A percentile compares a stretch with the other conserved stretches of the same genome.
Conservation (phyloP, 2,329 filamentous ascomycete genomes). For the Dothistroma septosporum region DNA sequence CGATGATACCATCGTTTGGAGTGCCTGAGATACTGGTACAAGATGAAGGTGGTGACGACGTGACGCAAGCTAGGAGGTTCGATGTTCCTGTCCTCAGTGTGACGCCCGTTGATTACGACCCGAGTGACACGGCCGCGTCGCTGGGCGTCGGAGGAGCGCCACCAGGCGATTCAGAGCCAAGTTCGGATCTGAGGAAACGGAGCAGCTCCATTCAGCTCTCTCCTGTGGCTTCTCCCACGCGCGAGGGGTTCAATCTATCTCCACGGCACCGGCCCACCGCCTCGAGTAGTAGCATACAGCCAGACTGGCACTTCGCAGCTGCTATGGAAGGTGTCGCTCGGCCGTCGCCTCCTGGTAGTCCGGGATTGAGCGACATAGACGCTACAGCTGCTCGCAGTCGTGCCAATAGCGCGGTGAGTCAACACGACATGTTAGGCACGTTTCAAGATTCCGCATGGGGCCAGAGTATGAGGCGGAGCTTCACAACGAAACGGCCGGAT, state of each 20-base stretch:
- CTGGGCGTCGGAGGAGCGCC: constrained; percentile 22
- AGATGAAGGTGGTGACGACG: constrained; percentile 58
- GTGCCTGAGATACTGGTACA: constrained; percentile 90
- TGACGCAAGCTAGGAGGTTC: constrained; percentile 32
- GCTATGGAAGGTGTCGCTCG: constrained; percentile 38
- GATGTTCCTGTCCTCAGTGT: constrained; percentile 32
- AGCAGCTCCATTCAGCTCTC: constrained; percentile 33
- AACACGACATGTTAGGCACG: constrained; percentile 74
- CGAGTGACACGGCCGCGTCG: constrained; percentile 33
- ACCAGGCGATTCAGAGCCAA: constrained; percentile 3
- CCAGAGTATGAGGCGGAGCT: constrained; percentile 83
- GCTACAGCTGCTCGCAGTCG: constrained; percentile 47
- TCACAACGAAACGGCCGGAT: constrained; percentile 59
- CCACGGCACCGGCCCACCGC: constrained; percentile 24
- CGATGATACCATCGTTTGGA: constrained; percentile 69
- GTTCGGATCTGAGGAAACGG: constrained; percentile 19
- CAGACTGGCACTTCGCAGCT: constrained; percentile 46
- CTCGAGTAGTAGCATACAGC: constrained; percentile 31
- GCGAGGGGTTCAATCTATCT: constrained; percentile 22
- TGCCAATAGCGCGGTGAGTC: constrained; percentile 66
- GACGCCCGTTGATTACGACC: constrained; percentile 31
- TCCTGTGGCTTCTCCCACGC: constrained; percentile 19
- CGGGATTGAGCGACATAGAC: constrained; percentile 20
- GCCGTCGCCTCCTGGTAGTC: constrained; percentile 28
- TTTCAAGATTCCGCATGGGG: constrained; percentile 90